Evolutionary conservation across 371 early-diverging fungal species (phyloP), one percentile per base, ranked within the genome.

Genomic region (Haplosporangium sp.): DNA sequence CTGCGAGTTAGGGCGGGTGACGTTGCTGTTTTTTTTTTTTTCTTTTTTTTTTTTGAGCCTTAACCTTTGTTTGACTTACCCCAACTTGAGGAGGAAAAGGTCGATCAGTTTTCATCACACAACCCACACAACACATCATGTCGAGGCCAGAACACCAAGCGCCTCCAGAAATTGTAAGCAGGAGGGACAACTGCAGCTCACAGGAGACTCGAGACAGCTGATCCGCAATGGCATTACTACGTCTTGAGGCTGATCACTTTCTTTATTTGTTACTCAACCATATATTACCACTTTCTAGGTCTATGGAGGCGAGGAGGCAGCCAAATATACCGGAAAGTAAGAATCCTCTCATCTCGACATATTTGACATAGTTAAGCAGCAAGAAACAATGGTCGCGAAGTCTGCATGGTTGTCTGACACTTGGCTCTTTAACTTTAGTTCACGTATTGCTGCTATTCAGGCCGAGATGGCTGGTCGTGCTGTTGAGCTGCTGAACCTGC

Each of bases 141-240:
- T 94, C 95, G 53, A 88, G 98, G 48, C 98, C 98, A 18, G 98
- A 98, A 81, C 98, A 97, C 76, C 87, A 92, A 73, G 97, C 97
- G 45, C 98, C 98, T 42, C 97, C 98, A 60, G 98, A 98, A 86
- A 93, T 97, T 65, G 96, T 95, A 89, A 75, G 87, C 59, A 38
- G 13, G 29, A 29, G 29, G 2, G 29, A 29, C 29, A 29, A 1
- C 4, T 29, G 29, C 29, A 29, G 29, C 4, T 29, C 4, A 29
- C 29, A 29, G 29, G 29, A 29, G 29, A 29, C 29, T 29, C 29
- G 29, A 29, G 29, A 29, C 29, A 29, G 29, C 29, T 29, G 29
- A 29, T 29, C 29, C 29, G 29, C 29, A 29, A 29, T 29, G 29
- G 29, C 29, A 29, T 29, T 29, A 29, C 29, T 29, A 29, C 29